Evolutionary conservation across 495 filamentous ascomycete species (phyloP).

Genomic region (Margaritispora aquatica): DNA sequence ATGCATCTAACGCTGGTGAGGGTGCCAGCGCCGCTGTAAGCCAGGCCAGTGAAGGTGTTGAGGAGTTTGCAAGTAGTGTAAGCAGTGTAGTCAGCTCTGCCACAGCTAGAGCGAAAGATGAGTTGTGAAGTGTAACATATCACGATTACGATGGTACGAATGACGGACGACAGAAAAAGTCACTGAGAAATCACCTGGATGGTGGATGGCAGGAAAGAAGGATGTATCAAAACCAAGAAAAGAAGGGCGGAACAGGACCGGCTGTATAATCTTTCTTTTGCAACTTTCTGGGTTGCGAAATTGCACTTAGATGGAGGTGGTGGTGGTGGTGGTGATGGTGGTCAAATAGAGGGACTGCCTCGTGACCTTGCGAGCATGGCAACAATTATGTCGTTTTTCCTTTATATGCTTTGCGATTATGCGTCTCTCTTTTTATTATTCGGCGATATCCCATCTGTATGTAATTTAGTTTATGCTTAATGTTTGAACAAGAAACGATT

Average conservation of each 20-base stretch:
- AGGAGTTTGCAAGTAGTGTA: constrained; percentile 24
- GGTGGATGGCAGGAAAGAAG: no score
- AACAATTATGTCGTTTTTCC: not conserved
- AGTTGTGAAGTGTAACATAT: not conserved
- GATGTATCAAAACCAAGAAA: not conserved
- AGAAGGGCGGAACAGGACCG: not conserved
- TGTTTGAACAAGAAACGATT: not conserved
- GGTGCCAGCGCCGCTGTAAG: constrained; percentile 15
- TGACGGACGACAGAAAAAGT: not conserved
- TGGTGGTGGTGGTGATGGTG: no score
- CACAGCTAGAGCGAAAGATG: not conserved
- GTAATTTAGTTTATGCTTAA: not conserved
- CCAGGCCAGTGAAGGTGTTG: constrained; percentile 22
- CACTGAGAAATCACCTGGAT: not conserved
- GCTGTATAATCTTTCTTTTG: not conserved
- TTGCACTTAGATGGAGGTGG: not conserved
- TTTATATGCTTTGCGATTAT: not conserved
- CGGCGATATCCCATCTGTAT: not conserved
- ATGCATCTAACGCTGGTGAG: constrained; percentile 17
- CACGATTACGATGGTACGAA: not conserved
- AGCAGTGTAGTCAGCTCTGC: constrained; percentile 17
- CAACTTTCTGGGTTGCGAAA: not conserved
- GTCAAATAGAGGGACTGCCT: no score
- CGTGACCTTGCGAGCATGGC: not conserved
- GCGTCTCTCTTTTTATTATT: not conserved